Conservation (phyloP, 106 monocot genomes). For the Acorus calamus region DNA sequence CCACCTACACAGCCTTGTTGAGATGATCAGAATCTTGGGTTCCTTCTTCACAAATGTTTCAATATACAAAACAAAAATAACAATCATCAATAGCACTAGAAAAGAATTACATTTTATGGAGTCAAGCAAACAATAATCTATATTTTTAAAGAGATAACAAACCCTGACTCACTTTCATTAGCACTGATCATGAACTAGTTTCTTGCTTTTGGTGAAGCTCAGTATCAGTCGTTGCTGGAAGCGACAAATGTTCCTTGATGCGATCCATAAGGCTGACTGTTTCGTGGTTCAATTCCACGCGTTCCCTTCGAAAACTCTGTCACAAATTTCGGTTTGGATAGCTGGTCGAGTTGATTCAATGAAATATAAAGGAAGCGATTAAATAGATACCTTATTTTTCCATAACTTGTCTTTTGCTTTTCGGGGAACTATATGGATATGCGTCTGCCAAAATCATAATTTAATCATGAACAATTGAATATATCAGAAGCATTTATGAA, state of each 20-base stretch:
- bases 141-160: no score
- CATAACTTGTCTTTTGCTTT: slow-evolving; percentile 71
- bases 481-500: background rate
- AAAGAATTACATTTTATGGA: no score
- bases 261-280: slow-evolving; percentile 26
- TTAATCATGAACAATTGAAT: background rate
- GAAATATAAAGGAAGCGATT: background rate
- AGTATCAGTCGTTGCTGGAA: background rate
- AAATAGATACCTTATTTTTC: slow-evolving; percentile 51
- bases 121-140: no score
- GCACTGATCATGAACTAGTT: no score
- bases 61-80: no score
- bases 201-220: no score
- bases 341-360: background rate
- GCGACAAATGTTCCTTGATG: slow-evolving; percentile 25
- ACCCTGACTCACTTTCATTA: no score
- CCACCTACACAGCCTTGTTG: no score
- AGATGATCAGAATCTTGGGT: no score
- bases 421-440: slow-evolving; percentile 94
- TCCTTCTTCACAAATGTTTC: no score
- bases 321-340: background rate
- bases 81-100: no score
- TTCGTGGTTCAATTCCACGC: slow-evolving; percentile 27
- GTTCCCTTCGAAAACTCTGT: slow-evolving; percentile 44
- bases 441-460: slow-evolving; percentile 43